Percentiles rank a stretch among this genome's conserved stretches.
phyloP scores from a whole-genome alignment of 2,329 filamentous ascomycete genomes.

The Zopfia rhizophila region DNA sequence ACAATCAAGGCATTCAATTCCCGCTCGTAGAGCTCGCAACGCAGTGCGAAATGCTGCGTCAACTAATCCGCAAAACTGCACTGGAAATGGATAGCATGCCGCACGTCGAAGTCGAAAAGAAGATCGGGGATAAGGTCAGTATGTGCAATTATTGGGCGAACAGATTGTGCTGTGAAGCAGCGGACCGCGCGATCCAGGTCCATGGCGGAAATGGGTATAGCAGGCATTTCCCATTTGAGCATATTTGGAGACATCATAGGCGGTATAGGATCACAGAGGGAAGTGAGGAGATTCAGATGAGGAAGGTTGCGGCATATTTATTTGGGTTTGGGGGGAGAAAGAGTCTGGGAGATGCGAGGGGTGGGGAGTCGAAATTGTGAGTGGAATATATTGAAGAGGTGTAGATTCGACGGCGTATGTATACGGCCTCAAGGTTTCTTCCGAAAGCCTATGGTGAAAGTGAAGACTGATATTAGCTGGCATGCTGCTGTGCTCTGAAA shows the following conservation, averaged over 20 bases:
- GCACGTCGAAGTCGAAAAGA: conserved; percentile 65
- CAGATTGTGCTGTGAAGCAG: conserved; percentile 68
- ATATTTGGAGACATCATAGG: conserved; percentile 73
- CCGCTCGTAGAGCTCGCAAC: conserved; percentile 71
- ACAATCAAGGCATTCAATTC: conserved; percentile 72
- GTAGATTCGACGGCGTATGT: too few relatives aligned
- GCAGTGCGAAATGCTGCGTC: conserved; percentile 70
- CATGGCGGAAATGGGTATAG: conserved; percentile 70
- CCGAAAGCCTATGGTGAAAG: too few relatives aligned
- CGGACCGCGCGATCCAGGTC: conserved; percentile 71
- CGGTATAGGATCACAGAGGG: conserved; percentile 72
- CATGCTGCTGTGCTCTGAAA: too few relatives aligned
- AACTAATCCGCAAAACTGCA: conserved; percentile 70
- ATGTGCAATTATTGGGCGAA: conserved; percentile 76
- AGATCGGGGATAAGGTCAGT: conserved; percentile 69
- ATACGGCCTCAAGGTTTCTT: too few relatives aligned
- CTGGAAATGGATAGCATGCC: conserved; percentile 69
- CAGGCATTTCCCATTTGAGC: conserved; percentile 69
- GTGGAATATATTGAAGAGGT: too few relatives aligned
- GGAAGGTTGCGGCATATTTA: conserved; percentile 70
- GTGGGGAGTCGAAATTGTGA: conserved; percentile 42
- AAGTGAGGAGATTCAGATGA: conserved; percentile 73
- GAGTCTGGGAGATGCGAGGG: conserved; percentile 49
- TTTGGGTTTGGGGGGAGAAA: conserved; percentile 64
- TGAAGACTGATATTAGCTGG: too few relatives aligned